These are phyloP conservation scores for Trichosporon coremiiforme DNA, from an alignment of 1,284 basidiomycete genomes.

Conservation along the genomic window DNA sequence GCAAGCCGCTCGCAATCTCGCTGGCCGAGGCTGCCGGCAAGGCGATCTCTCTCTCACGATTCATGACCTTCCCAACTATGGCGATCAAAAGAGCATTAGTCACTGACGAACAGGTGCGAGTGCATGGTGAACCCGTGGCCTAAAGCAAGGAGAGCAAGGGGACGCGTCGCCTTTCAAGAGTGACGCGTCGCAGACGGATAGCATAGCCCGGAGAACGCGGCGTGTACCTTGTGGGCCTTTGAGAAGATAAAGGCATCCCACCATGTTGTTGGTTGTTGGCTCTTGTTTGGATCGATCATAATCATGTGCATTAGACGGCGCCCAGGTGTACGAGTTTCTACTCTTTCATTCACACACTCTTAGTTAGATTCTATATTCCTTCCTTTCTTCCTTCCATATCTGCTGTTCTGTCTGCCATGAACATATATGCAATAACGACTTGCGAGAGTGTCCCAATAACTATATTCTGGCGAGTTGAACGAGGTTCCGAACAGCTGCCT, in stretches of 20 bases:
- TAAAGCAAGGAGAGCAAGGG: background rate
- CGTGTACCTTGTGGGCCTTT: background rate
- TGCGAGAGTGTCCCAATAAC: background rate
- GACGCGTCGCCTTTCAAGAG: no score
- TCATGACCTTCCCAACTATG: no score
- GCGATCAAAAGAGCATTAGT: no score
- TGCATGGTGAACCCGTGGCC: slow-evolving; percentile 16
- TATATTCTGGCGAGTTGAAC: no score
- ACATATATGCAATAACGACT: background rate
- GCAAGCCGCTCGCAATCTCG: no score
- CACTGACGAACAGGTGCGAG: slow-evolving; percentile 26
- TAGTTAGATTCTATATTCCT: background rate
- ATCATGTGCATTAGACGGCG: background rate
- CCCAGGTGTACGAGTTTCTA: background rate
- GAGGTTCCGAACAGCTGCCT: no score
- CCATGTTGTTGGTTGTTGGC: slow-evolving; percentile 12
- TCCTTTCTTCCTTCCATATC: background rate
- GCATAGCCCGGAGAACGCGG: background rate
- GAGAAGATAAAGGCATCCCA: background rate
- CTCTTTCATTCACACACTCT: background rate
- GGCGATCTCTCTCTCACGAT: no score
- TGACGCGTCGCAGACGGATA: background rate
- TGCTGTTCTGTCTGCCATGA: background rate
- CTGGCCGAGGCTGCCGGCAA: no score
- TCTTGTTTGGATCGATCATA: slow-evolving; percentile 7